Evolutionary conservation across 2,329 filamentous ascomycete species (phyloP), one percentile per base, ranked within the genome.

Genomic region (Colletotrichum sidae): DNA sequence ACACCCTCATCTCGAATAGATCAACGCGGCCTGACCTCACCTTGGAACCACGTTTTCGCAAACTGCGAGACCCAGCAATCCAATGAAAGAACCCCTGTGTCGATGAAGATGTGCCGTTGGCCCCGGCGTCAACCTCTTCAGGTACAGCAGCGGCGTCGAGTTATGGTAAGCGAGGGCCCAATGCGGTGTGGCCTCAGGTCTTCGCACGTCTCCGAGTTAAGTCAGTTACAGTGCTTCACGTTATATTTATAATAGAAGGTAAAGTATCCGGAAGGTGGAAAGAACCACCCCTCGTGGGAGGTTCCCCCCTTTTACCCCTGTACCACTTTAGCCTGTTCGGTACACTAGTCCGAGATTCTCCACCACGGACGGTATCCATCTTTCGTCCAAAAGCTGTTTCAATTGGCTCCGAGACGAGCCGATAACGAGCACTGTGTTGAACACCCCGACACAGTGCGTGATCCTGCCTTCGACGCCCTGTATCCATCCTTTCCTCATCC

Each of bases 401-500:
- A 13, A 66, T 66, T 63, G 58, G 58, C 15, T 7, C 15, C 5
- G 8, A 17, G 10, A 17, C 47, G 33, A 58, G 17, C 25, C 25
- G 15, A 39, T 5, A 13, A 10, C n/a, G 47, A 53, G 63, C 62
- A 50, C 59, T 39, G 34, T 49, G 60, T 13, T 60, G 17, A 7
- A 17, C 25, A 55, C 33, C 62, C 47, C 8, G 39, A 39, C 42
- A 66, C 63, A 66, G 63, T 66, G 63, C 51, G 15, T 25, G 11
- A 63, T 54, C 53, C 47, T 25, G 25, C 25, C 25, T 35, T 44
- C 33, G 10, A 12, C 46, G 33, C n/a, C 46, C 2, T 17, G 7
- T 51, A 55, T 52, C 52, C 37, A 62, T 52, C 51, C 52, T 62
- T 62, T 65, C 58, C 62, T n/a, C 41, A 46, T 65, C 41, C 52